Conservation (phyloP, 2,329 filamentous ascomycete species). For the Penicillium sp. region DNA sequence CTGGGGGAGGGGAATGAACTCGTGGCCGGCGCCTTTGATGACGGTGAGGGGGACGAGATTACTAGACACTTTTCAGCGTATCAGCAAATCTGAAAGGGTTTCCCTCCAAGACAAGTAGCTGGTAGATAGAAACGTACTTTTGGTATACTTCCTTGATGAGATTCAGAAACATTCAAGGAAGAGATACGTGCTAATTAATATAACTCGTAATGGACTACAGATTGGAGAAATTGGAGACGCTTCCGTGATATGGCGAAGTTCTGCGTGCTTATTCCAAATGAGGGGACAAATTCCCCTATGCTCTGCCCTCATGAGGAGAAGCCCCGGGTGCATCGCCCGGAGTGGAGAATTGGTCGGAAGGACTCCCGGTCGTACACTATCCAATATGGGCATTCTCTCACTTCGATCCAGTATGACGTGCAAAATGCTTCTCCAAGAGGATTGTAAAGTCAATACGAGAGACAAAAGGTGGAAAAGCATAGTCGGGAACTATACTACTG, state of each 20-base stretch:
- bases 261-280: conserved; percentile 6
- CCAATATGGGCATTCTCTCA: neutral
- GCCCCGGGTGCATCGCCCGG: conserved; percentile 1
- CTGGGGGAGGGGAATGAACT: conserved; percentile 24
- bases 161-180: neutral
- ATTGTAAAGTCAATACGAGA: neutral
- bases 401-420: neutral
- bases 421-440: neutral
- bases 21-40: conserved; percentile 28
- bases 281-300: conserved; percentile 1
- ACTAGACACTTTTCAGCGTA: conserved; percentile 19
- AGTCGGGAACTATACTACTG: neutral
- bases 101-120: too few species aligned
- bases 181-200: neutral
- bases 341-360: conserved; percentile 5
- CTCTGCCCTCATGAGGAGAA: neutral
- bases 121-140: too few species aligned
- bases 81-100: too few species aligned
- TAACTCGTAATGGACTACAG: too few species aligned
- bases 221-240: neutral
- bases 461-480: neutral
- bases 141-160: neutral
- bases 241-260: neutral
- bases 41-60: conserved; percentile 24
- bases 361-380: neutral